These are phyloP conservation scores for Fraxinus xanthoxyloides DNA, from an alignment of 305 asterid genomes.

Conservation along the genomic window DNA sequence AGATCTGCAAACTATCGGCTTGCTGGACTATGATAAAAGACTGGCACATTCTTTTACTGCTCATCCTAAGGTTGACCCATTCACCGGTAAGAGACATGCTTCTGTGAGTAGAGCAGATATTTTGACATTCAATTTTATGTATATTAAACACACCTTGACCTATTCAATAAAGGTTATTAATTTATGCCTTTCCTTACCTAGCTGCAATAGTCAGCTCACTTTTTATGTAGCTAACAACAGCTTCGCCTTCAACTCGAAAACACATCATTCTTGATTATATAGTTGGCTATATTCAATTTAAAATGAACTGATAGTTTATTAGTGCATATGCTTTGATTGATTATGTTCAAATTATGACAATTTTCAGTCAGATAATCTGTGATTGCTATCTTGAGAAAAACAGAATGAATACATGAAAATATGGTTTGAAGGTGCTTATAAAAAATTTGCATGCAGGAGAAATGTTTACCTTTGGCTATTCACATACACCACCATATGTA, in stretches of 20 bases:
- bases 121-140: background rate
- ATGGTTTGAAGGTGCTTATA: slow-evolving; percentile 12
- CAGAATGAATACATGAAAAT: background rate
- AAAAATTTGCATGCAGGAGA: slow-evolving; percentile 61
- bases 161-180: background rate
- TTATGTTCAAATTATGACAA: background rate
- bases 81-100: slow-evolving; percentile 64
- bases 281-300: background rate
- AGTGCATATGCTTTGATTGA: background rate
- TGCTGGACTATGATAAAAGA: slow-evolving; percentile 90
- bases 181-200: background rate
- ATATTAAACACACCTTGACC: background rate
- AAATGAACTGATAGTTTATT: background rate
- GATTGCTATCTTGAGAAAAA: slow-evolving; percentile 3
- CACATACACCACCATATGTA: slow-evolving; percentile 65
- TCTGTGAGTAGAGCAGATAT: background rate
- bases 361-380: background rate
- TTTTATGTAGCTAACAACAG: background rate
- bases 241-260: background rate
- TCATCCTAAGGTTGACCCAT: slow-evolving; percentile 97
- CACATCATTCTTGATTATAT: background rate
- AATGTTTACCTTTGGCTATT: slow-evolving; percentile 91
- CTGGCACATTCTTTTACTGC: slow-evolving; percentile 87
- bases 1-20: slow-evolving; percentile 91
- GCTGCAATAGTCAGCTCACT: background rate